Evolutionary conservation across 768 basidiomycete genomes (phyloP).

Genomic region (Phylloporus arenicola): DNA sequence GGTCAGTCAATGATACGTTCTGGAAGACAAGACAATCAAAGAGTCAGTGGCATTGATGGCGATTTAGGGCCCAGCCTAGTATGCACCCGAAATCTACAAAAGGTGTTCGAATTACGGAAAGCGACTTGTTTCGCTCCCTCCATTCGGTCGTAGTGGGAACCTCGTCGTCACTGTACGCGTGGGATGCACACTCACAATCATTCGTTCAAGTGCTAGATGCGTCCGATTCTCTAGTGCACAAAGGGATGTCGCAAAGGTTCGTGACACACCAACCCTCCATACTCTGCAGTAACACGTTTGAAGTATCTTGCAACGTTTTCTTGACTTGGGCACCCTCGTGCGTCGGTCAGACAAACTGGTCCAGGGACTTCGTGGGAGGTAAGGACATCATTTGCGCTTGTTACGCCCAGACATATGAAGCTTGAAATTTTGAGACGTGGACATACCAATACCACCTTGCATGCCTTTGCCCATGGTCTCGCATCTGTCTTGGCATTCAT

Average conservation of each 20-base stretch:
- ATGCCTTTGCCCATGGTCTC: conserved; percentile 63
- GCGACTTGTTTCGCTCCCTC: conserved; percentile 49
- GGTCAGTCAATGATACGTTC: conserved; percentile 38
- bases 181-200: conserved; percentile 51
- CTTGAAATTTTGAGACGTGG: conserved; percentile 33
- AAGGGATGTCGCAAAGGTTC: conserved; percentile 54
- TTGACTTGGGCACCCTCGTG: conserved; percentile 61
- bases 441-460: conserved; percentile 48
- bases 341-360: conserved; percentile 61
- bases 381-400: conserved; percentile 4
- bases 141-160: conserved; percentile 57
- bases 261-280: conserved; percentile 5
- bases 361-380: conserved; percentile 47
- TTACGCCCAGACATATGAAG: conserved; percentile 4
- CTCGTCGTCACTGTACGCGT: conserved; percentile 60
- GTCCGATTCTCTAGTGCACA: conserved; percentile 45
- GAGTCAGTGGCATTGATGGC: conserved; percentile 1
- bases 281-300: background rate
- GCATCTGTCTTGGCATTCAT: conserved; percentile 50
- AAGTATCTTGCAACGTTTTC: conserved; percentile 58
- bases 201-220: conserved; percentile 46
- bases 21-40: background rate
- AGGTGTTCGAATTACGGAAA: conserved; percentile 41
- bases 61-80: conserved; percentile 44
- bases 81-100: conserved; percentile 35